Evolutionary conservation across 306 rosid species (phyloP), one percentile per base, ranked within the genome.

Genomic region (Citrullus mucosospermus): DNA sequence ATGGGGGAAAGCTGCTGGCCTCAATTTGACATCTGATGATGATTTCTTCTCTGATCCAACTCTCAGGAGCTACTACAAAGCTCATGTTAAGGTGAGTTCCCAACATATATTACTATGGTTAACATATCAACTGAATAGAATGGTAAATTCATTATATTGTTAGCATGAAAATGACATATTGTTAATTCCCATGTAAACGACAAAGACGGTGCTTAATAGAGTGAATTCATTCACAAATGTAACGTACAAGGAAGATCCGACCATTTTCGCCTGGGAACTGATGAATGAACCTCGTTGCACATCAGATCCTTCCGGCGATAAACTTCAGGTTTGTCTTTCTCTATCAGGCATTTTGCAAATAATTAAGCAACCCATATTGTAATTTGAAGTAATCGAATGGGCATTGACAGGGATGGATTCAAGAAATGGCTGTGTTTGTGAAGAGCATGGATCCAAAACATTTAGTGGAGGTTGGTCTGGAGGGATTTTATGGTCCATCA

Each of bases 401-500:
- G 41, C 4, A 71, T 34, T 83, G 83, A 60, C 82, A 95, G 98
- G 86, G 80, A 60, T 92, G 98, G 98, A 95, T 95, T 83, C 81
- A 87, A 88, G 97, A 95, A 83, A 95, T 95, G 97, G 91, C 97
- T 6, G 90, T 89, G 80, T 82, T 81, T 75, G 93, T 95, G 81
- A 95, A 95, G 84, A 91, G 97, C 82, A 57, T 92, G 60, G 98
- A 92, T 85, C 87, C 97, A 39, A 95, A 95, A 82, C 98, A 95
- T 87, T 77, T 91, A 13, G 82, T 95, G 75, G 97, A 92, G 89
- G 88, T 95, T 81, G 98, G 98, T 34, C 61, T 87, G 66, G 97
- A 95, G 86, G 98, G 98, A 71, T 95, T 95, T 79, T 95, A 95
- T 80, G 97, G 98, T 36, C 93, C 97, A 76, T 95, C 99, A 1